These are phyloP conservation scores for Citrullus amarus DNA, from an alignment of 306 rosid species.

Conservation along the genomic window DNA sequence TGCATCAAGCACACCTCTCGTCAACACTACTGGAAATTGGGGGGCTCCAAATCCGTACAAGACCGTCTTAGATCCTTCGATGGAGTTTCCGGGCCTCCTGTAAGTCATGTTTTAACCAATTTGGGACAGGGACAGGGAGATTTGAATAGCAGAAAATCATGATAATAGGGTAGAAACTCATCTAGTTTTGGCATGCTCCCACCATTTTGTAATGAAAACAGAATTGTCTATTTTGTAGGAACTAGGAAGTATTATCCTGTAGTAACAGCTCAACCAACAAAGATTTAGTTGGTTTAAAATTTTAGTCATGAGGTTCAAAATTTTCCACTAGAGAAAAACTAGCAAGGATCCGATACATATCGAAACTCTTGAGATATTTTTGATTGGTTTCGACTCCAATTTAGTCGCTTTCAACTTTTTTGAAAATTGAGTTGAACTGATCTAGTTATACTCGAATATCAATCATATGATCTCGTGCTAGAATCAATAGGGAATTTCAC, in stretches of 20 bases:
- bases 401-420: neutral
- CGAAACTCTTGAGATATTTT: neutral
- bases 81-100: neutral
- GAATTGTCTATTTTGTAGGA: neutral
- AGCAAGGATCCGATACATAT: too few species aligned
- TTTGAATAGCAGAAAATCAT: neutral
- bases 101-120: neutral
- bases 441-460: neutral
- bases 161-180: neutral
- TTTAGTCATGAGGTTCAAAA: neutral
- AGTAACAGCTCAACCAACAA: neutral
- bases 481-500: neutral
- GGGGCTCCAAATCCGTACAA: neutral
- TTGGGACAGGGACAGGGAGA: neutral
- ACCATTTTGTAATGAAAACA: neutral
- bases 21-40: neutral
- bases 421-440: neutral
- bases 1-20: neutral
- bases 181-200: neutral
- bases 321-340: neutral
- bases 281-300: neutral
- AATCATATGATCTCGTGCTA: neutral
- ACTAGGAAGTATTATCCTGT: neutral
- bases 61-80: neutral
- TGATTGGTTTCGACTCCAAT: neutral